Base-by-base conservation (phyloP, 2,329 filamentous ascomycete species). In the Penicillium sp. region DNA sequence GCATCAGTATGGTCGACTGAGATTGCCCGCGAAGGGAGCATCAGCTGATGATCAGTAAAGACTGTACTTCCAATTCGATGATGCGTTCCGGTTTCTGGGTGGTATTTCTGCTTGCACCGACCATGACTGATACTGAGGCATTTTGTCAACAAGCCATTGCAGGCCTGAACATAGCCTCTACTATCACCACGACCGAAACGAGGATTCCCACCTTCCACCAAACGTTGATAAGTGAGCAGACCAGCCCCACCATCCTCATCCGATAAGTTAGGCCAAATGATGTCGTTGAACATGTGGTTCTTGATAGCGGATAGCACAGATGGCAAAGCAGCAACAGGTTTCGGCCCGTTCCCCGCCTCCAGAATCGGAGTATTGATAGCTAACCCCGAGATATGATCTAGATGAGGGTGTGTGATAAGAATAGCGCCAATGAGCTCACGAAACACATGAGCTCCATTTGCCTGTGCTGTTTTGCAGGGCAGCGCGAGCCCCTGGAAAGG, bases 181-280 rank as follows among this genome's bases (percentile, higher is more conserved):
- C 84, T 85, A 23, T 90, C 86, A 1, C 90, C 91, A 58, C 90
- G 87, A 2, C 91, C 92, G 7, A 96, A 78, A 26, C 90, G 87
- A 2, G 89, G 86, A 56, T 93, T 94, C 3, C 93, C 93, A 10
- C 92, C 93, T 69, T 97, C 92, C 5, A 90, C 87, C 9, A 99
- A 79, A 14, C 94, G 84, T 70, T 91, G 87, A 64, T 96, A 97
- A 0, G 91, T 96, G 32, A 99, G 85, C 27, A 99, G 81, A 0
- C 94, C 94, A 4, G 92, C 92, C 23, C 94, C 94, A 32, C 92
- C 91, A 70, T 96, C 94, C 74, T 99, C 94, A 67, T 99, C 93
- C 0, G 91, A 95, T 36, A 99, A 77, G 63, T 99, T 99, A 0
- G 94, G 94, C 94, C 94, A 99, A 50, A 97, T 96, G 54, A 96